A percentile compares a stretch with the other conserved stretches of the same genome.
Conservation (phyloP, 1,284 basidiomycete genomes). For the Leccinum ambiguum region DNA sequence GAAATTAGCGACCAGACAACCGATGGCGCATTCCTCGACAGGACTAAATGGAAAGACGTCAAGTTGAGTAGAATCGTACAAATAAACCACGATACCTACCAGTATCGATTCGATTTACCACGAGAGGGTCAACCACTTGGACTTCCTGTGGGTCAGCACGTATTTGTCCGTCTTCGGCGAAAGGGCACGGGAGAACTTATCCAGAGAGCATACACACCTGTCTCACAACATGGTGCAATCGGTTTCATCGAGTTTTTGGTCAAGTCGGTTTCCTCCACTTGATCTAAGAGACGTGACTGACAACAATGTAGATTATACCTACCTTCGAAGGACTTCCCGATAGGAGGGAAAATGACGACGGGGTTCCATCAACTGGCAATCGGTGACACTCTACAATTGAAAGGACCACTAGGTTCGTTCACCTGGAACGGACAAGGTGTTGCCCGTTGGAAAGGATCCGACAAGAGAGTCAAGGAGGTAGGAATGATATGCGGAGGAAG, state of each 20-base stretch:
- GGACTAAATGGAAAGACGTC: slow-evolving; percentile 53
- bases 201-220: slow-evolving; percentile 65
- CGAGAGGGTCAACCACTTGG: slow-evolving; percentile 48
- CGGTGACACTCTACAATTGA: slow-evolving; percentile 57
- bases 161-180: slow-evolving; percentile 49
- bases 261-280: slow-evolving; percentile 39
- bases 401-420: slow-evolving; percentile 66
- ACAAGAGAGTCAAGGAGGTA: slow-evolving; percentile 42
- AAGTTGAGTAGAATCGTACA: slow-evolving; percentile 41
- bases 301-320: slow-evolving; percentile 41
- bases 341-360: slow-evolving; percentile 59
- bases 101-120: slow-evolving; percentile 56
- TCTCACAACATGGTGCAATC: slow-evolving; percentile 43
- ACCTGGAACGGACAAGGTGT: slow-evolving; percentile 47
- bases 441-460: slow-evolving; percentile 37
- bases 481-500: slow-evolving; percentile 64
- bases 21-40: slow-evolving; percentile 43
- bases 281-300: slow-evolving; percentile 4
- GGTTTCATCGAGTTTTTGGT: slow-evolving; percentile 58
- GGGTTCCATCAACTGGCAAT: slow-evolving; percentile 50
- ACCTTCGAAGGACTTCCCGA: slow-evolving; percentile 38
- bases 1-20: slow-evolving; percentile 13
- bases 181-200: slow-evolving; percentile 48
- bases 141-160: slow-evolving; percentile 64
- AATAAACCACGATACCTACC: slow-evolving; percentile 48